Percentiles rank a stretch among this genome's conserved stretches.
These are phyloP conservation scores for Plasmodium sp. DNA, from an alignment of 169 alveolate species.

Conservation along the genomic window DNA sequence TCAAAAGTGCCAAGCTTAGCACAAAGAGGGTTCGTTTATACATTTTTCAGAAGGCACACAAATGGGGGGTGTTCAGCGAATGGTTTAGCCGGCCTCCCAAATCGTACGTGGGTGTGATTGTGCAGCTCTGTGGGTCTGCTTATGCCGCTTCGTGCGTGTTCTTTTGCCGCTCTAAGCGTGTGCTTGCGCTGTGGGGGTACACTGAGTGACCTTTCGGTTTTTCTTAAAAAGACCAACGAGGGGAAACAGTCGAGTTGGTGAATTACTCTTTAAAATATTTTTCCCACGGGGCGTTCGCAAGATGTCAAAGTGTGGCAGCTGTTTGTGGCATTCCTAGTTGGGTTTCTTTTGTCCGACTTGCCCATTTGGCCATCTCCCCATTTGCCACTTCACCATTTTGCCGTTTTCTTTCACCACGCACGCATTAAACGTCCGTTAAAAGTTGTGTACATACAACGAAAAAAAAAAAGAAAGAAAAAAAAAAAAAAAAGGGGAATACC, in stretches of 20 bases:
- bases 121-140: not conserved
- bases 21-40: not conserved
- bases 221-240: not conserved
- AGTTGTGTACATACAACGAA: constrained; percentile 36
- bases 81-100: not conserved
- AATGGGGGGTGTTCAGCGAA: not conserved
- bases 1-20: constrained; percentile 20
- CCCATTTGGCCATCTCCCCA: not conserved
- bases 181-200: not conserved
- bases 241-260: not conserved
- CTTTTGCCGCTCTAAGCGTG: not conserved
- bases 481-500: not conserved
- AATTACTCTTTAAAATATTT: no score
- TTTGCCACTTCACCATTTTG: not conserved
- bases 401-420: not conserved
- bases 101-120: not conserved
- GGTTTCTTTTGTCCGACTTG: not conserved
- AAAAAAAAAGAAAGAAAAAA: not conserved
- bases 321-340: not conserved
- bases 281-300: not conserved
- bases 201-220: not conserved
- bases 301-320: not conserved
- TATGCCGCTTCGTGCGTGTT: not conserved
- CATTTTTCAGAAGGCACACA: constrained; percentile 11
- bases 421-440: not conserved